Percentiles rank a stretch among this genome's conserved stretches.
Conservation (phyloP, 805 yeast genomes). For the Candida berthetii region DNA sequence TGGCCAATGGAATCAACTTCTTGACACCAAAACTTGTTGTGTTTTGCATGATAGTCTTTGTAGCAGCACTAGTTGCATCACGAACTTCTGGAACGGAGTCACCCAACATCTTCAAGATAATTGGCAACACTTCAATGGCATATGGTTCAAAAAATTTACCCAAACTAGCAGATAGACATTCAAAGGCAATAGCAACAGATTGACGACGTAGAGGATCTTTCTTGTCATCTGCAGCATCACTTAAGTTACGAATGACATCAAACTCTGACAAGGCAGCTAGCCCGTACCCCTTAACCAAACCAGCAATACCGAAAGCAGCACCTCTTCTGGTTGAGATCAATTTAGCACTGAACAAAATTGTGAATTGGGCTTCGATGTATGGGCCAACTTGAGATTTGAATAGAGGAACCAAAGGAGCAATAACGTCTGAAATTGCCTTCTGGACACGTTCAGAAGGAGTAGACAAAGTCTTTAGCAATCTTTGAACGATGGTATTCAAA, state of each 20-base stretch:
- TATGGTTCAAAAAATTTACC: constrained; percentile 89
- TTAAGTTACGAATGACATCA: constrained; percentile 69
- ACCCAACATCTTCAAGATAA: constrained; percentile 75
- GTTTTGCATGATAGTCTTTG: constrained; percentile 80
- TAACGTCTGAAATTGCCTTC: constrained; percentile 76
- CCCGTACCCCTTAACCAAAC: constrained; percentile 88
- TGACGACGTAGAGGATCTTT: constrained; percentile 70
- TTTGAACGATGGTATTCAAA: constrained; percentile 55
- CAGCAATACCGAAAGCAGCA: constrained; percentile 95
- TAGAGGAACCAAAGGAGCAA: constrained; percentile 72
- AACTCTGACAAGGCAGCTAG: constrained; percentile 67
- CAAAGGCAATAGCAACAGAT: constrained; percentile 83
- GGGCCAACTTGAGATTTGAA: constrained; percentile 43
- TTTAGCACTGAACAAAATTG: constrained; percentile 48
- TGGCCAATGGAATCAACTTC: constrained; percentile 85
- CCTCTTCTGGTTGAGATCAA: constrained; percentile 60
- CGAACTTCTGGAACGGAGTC: constrained; percentile 84
- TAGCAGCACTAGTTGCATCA: constrained; percentile 81
- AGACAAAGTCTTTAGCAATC: constrained; percentile 68
- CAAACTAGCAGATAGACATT: constrained; percentile 71
- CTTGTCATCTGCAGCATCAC: constrained; percentile 85
- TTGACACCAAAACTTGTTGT: constrained; percentile 92
- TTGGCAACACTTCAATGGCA: constrained; percentile 82
- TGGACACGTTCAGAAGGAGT: constrained; percentile 91
- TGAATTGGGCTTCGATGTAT: constrained; percentile 54